These are phyloP conservation scores for Penicillium nordicum DNA, from an alignment of 2,329 filamentous ascomycete species.

Conservation along the genomic window DNA sequence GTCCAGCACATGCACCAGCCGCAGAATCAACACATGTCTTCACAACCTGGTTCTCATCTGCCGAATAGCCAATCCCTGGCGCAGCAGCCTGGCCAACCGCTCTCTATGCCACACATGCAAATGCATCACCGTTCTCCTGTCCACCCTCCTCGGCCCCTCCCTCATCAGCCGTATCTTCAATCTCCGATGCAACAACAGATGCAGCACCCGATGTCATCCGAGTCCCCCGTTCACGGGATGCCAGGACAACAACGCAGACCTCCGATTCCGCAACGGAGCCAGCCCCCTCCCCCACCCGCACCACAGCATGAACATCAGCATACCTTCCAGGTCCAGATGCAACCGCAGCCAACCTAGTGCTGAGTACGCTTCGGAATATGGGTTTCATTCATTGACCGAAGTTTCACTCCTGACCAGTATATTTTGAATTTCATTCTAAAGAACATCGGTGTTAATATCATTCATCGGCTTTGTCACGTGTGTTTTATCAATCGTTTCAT, in stretches of 20 bases:
- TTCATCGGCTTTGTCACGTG: not conserved
- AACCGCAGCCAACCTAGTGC: conserved; percentile 20
- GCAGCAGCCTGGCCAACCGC: conserved; percentile 10
- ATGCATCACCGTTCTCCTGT: conserved; percentile 22
- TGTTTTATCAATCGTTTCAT: not conserved
- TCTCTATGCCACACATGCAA: conserved; percentile 24
- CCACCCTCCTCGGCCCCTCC: conserved; percentile 14
- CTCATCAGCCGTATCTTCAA: conserved; percentile 22
- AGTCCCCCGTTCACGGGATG: conserved; percentile 13
- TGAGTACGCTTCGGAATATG: not conserved
- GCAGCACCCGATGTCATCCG: conserved; percentile 15
- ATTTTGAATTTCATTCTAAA: not conserved
- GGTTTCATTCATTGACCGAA: not conserved
- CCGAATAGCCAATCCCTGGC: not conserved
- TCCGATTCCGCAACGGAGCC: conserved; percentile 12
- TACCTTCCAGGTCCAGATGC: conserved; percentile 25
- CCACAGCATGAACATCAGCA: conserved; percentile 27
- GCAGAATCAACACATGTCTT: conserved; percentile 8
- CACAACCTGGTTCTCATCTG: conserved; percentile 9
- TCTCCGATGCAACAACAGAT: conserved; percentile 22
- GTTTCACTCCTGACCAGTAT: not conserved
- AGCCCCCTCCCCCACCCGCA: conserved; percentile 22
- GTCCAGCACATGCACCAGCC: conserved; percentile 11
- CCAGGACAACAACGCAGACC: conserved; percentile 10
- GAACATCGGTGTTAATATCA: not conserved